A percentile compares a stretch with the other conserved stretches of the same genome.
These are phyloP conservation scores for Phialocephala subalpina DNA, from an alignment of 2,329 filamentous ascomycete species.

Conservation along the genomic window DNA sequence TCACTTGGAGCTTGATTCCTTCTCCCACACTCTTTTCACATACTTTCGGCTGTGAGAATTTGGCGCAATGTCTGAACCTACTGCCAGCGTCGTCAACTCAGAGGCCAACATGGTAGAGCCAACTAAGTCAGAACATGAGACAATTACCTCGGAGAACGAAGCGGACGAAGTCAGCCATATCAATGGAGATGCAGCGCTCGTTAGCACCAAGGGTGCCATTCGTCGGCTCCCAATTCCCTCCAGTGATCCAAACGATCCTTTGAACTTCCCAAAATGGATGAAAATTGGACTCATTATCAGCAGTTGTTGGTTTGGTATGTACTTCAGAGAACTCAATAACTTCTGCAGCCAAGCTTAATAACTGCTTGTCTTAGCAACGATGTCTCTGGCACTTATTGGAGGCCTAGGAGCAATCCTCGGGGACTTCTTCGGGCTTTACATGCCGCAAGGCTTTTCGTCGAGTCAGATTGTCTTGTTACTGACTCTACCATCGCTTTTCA, in stretches of 20 bases:
- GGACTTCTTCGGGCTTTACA: slow-evolving; percentile 1
- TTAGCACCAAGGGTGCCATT: neutral
- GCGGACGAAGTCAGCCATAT: too few relatives aligned
- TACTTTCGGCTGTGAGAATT: too few relatives aligned
- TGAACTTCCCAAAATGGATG: slow-evolving; percentile 1
- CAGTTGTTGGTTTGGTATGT: slow-evolving; percentile 11
- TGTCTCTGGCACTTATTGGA: slow-evolving; percentile 11
- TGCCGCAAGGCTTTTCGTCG: neutral
- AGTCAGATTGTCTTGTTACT: neutral
- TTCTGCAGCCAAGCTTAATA: neutral
- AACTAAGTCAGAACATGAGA: too few relatives aligned
- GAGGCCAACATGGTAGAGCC: too few relatives aligned
- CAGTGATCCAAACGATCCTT: slow-evolving; percentile 8
- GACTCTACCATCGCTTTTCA: slow-evolving; percentile 10
- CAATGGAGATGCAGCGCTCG: too few relatives aligned
- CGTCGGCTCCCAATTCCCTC: slow-evolving; percentile 3
- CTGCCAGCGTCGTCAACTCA: too few relatives aligned
- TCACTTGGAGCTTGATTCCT: too few relatives aligned
- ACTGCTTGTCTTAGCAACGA: neutral
- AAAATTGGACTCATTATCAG: neutral
- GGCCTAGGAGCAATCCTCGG: slow-evolving; percentile 5
- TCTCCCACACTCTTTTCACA: too few relatives aligned
- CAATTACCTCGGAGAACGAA: too few relatives aligned
- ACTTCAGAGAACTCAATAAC: neutral
- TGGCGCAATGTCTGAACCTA: too few relatives aligned